Percentiles rank a stretch among this genome's conserved stretches.
These are phyloP conservation scores for Chlorella sp. DNA, from an alignment of 139 green algal genomes.

Conservation along the genomic window DNA sequence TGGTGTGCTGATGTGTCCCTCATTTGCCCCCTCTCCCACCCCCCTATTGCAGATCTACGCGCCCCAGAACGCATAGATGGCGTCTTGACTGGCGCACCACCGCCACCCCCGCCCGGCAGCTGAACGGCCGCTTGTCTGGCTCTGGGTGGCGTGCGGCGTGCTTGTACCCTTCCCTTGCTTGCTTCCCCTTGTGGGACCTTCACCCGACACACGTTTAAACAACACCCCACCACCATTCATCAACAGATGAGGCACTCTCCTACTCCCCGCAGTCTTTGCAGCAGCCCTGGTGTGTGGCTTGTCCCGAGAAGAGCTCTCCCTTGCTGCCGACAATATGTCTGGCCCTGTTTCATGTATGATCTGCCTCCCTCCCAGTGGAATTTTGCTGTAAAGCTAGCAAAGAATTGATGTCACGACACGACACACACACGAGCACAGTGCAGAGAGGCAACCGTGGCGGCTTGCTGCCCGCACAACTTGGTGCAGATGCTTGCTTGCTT, in stretches of 20 bases:
- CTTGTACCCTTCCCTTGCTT: neutral
- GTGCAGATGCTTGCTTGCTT: too few relatives aligned
- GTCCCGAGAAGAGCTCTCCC: neutral
- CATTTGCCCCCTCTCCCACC: too few relatives aligned
- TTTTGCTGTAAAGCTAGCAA: conserved; percentile 12
- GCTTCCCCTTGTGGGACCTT: neutral
- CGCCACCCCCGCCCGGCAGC: neutral
- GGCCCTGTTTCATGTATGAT: conserved; percentile 6
- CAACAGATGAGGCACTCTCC: neutral
- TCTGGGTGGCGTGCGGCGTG: neutral
- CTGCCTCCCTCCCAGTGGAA: conserved; percentile 2
- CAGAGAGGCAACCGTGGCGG: neutral
- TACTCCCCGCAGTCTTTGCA: neutral
- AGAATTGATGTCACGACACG: neutral
- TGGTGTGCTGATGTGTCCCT: too few relatives aligned
- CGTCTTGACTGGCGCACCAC: neutral
- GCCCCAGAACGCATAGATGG: conserved; percentile 12
- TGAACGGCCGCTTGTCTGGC: neutral
- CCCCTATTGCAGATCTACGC: neutral
- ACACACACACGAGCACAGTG: neutral
- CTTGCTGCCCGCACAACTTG: too few relatives aligned
- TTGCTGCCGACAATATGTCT: neutral
- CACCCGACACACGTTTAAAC: neutral
- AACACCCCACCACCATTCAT: conserved; percentile 1
- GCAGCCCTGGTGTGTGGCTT: neutral